These are phyloP conservation scores for Boletellus emodensis DNA, from an alignment of 768 basidiomycete species.

Conservation along the genomic window DNA sequence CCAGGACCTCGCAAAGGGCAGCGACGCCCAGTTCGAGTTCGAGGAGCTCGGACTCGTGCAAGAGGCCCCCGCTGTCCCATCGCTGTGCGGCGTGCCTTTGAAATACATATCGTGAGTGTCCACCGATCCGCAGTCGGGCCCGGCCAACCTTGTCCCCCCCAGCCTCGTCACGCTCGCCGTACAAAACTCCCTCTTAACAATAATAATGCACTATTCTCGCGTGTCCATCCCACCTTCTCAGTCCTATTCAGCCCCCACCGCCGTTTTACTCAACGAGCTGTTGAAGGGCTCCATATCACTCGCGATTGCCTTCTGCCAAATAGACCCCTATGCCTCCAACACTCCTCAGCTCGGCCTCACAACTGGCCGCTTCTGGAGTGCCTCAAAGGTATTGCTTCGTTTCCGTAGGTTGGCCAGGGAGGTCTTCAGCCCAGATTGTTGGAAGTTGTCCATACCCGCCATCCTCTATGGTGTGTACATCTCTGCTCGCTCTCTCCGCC, in stretches of 20 bases:
- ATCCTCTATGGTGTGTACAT: constrained; percentile 71
- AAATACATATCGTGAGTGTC: constrained; percentile 75
- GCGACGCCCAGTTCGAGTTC: constrained; percentile 40
- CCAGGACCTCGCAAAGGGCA: constrained; percentile 26
- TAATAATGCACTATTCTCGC: constrained; percentile 97
- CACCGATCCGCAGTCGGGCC: constrained; percentile 4
- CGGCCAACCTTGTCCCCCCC: constrained; percentile 1
- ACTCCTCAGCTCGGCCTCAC: constrained; percentile 29
- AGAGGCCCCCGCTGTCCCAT: constrained; percentile 41
- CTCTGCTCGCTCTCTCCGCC: neutral
- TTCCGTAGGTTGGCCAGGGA: constrained; percentile 58
- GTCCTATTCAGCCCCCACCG: constrained; percentile 89
- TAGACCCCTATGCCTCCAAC: constrained; percentile 39
- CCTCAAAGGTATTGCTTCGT: constrained; percentile 39
- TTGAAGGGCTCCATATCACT: constrained; percentile 89
- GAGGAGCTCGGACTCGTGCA: constrained; percentile 43
- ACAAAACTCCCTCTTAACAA: constrained; percentile 86
- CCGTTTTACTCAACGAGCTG: constrained; percentile 91
- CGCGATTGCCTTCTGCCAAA: constrained; percentile 70
- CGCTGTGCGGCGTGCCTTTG: constrained; percentile 65
- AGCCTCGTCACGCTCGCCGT: constrained; percentile 83
- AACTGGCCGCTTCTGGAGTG: constrained; percentile 35
- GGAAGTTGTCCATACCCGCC: constrained; percentile 96
- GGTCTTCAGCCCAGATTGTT: constrained; percentile 87
- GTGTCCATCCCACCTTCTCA: constrained; percentile 70